These are phyloP conservation scores for Calonectria henricotiae DNA, from an alignment of 2,329 filamentous ascomycete species.

Conservation along the genomic window DNA sequence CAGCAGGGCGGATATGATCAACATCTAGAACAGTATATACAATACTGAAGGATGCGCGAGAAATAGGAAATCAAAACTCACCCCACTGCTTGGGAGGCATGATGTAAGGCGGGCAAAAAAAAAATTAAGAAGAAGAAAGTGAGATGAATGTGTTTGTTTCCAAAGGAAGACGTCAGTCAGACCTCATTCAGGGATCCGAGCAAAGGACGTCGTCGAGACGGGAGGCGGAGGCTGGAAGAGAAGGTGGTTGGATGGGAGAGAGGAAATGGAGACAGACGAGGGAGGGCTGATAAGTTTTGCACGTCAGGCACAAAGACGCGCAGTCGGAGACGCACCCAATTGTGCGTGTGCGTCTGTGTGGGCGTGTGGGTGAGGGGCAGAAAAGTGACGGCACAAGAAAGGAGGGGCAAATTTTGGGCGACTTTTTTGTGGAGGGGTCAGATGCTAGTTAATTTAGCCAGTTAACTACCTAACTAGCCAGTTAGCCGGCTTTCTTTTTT, in stretches of 20 bases:
- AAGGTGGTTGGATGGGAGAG: slow-evolving; percentile 30
- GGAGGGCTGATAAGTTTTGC: slow-evolving; percentile 37
- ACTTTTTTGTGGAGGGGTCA: slow-evolving; percentile 27
- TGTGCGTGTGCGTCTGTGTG: slow-evolving; percentile 35
- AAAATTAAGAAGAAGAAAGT: neutral
- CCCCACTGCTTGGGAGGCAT: slow-evolving; percentile 65
- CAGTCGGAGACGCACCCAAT: slow-evolving; percentile 35
- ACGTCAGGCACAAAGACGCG: slow-evolving; percentile 44
- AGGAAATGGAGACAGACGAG: slow-evolving; percentile 23
- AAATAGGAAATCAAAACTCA: slow-evolving; percentile 50
- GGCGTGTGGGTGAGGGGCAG: slow-evolving; percentile 34
- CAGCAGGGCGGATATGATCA: neutral
- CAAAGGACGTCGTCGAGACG: slow-evolving; percentile 10
- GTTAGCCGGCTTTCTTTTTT: too few relatives aligned
- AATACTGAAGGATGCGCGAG: neutral
- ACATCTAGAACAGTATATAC: neutral
- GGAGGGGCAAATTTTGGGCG: slow-evolving; percentile 40
- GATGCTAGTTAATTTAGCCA: neutral
- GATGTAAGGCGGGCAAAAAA: slow-evolving; percentile 52
- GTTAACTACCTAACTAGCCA: too few relatives aligned
- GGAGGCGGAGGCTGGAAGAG: slow-evolving; percentile 9
- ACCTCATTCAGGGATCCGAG: slow-evolving; percentile 30
- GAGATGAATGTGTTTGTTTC: slow-evolving; percentile 27
- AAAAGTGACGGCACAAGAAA: slow-evolving; percentile 41
- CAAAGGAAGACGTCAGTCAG: slow-evolving; percentile 9